Conservation (phyloP, 352 stramenopile genomes). For the Globisporangium cylindrosporum region DNA sequence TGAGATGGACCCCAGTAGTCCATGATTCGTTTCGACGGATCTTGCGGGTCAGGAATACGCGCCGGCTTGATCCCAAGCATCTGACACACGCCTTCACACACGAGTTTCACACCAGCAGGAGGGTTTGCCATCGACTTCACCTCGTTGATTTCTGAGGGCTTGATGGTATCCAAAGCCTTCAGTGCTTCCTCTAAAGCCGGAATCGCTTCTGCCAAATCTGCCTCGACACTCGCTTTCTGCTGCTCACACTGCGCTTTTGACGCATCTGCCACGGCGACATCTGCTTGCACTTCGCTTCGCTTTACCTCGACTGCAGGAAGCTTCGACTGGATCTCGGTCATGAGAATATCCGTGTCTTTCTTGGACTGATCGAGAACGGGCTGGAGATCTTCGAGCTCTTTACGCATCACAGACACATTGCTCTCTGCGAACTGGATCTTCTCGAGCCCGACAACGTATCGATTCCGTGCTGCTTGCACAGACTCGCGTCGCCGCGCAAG, state of each 20-base stretch:
- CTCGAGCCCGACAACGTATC: constrained; percentile 91
- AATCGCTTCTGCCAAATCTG: constrained; percentile 92
- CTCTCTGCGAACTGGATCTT: constrained; percentile 93
- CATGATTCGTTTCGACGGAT: constrained; percentile 93
- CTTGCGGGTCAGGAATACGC: constrained; percentile 88
- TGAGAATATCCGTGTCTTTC: constrained; percentile 91
- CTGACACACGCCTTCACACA: constrained; percentile 93
- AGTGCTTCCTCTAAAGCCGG: constrained; percentile 92
- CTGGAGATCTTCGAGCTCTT: constrained; percentile 93
- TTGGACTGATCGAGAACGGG: constrained; percentile 90
- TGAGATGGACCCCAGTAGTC: constrained; percentile 94
- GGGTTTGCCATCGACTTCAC: constrained; percentile 93
- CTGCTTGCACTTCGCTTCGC: constrained; percentile 70
- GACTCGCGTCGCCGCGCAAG: constrained; percentile 79
- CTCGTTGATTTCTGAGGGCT: constrained; percentile 91
- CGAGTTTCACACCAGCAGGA: constrained; percentile 89
- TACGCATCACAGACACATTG: constrained; percentile 93
- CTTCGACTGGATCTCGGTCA: constrained; percentile 93
- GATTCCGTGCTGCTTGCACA: constrained; percentile 75
- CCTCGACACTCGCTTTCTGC: constrained; percentile 81
- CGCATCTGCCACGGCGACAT: constrained; percentile 71
- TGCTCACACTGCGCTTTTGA: constrained; percentile 91
- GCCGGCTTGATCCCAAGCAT: constrained; percentile 93
- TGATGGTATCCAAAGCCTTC: constrained; percentile 91
- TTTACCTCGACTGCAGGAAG: constrained; percentile 87